Evolutionary conservation across 2,329 filamentous ascomycete species (phyloP).

Genomic region (Ophiostoma australiae): DNA sequence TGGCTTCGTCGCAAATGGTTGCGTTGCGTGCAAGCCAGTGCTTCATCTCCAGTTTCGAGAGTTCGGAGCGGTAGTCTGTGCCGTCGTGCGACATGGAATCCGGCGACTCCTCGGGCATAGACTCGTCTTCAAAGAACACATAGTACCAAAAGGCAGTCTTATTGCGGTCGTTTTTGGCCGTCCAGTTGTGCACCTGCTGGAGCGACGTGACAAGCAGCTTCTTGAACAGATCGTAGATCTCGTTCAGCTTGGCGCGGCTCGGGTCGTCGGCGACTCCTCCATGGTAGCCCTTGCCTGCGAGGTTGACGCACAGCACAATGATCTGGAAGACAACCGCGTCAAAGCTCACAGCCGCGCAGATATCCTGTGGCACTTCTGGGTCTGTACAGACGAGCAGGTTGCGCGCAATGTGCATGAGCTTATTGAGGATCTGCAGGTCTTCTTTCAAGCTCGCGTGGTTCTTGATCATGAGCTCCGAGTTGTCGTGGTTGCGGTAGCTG

Average conservation of each 20-base stretch:
- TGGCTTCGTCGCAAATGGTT: slow-evolving; percentile 53
- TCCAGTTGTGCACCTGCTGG: slow-evolving; percentile 66
- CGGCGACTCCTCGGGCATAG: slow-evolving; percentile 42
- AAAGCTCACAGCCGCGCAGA: slow-evolving; percentile 59
- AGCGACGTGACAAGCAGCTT: slow-evolving; percentile 61
- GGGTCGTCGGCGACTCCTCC: slow-evolving; percentile 57
- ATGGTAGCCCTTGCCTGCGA: slow-evolving; percentile 63
- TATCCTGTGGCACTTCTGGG: slow-evolving; percentile 60
- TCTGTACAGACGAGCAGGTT: slow-evolving; percentile 61
- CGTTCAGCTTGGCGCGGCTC: slow-evolving; percentile 53
- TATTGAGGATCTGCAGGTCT: slow-evolving; percentile 59
- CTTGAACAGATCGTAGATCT: slow-evolving; percentile 63
- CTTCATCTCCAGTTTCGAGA: slow-evolving; percentile 56
- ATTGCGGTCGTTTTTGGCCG: slow-evolving; percentile 62
- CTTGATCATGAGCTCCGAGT: slow-evolving; percentile 57
- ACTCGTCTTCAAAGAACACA: slow-evolving; percentile 57
- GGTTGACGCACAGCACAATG: slow-evolving; percentile 61
- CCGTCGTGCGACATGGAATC: slow-evolving; percentile 49
- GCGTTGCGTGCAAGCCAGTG: slow-evolving; percentile 61
- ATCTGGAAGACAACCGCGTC: slow-evolving; percentile 63
- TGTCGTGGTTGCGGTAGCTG: slow-evolving; percentile 43
- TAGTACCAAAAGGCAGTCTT: slow-evolving; percentile 67
- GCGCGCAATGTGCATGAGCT: slow-evolving; percentile 61
- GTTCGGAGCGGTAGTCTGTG: slow-evolving; percentile 50
- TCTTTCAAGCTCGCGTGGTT: slow-evolving; percentile 58